These are phyloP conservation scores for Paracorniculantispora psalliotae DNA, from an alignment of 2,329 filamentous ascomycete genomes.

Conservation along the genomic window DNA sequence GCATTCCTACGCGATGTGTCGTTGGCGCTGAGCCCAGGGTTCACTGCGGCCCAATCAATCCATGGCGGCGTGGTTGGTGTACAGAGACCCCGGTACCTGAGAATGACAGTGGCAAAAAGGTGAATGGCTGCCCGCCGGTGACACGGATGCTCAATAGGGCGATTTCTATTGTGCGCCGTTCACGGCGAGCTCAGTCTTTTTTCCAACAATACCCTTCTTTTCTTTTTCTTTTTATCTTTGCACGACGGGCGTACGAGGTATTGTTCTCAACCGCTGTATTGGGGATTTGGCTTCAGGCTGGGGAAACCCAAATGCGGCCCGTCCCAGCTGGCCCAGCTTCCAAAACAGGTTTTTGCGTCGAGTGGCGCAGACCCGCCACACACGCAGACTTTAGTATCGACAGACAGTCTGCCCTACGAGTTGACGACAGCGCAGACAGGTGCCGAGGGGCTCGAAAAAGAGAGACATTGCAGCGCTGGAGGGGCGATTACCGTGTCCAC, in stretches of 20 bases:
- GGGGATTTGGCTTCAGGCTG: too few relatives aligned
- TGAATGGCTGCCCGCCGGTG: background rate
- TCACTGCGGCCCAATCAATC: background rate
- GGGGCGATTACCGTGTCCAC: background rate
- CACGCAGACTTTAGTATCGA: too few relatives aligned
- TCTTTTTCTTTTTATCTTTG: too few relatives aligned
- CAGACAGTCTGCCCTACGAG: background rate
- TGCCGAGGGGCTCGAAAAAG: background rate
- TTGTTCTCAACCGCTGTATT: too few relatives aligned
- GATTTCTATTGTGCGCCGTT: background rate
- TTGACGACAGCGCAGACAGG: background rate
- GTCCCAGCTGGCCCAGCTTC: background rate
- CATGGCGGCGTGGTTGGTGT: conserved; percentile 4
- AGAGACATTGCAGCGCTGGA: background rate
- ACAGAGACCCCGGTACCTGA: background rate
- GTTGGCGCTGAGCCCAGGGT: background rate
- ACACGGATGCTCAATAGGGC: background rate
- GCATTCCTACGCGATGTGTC: background rate
- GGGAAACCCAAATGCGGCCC: background rate
- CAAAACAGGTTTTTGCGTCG: background rate
- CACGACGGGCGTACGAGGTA: too few relatives aligned
- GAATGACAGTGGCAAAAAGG: background rate
- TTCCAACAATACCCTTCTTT: background rate
- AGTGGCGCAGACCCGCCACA: background rate
- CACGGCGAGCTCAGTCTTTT: background rate